A percentile compares a stretch with the other conserved stretches of the same genome.
Evolutionary conservation across 768 basidiomycete species (phyloP).

Genomic region (Kwoniella europaea): DNA sequence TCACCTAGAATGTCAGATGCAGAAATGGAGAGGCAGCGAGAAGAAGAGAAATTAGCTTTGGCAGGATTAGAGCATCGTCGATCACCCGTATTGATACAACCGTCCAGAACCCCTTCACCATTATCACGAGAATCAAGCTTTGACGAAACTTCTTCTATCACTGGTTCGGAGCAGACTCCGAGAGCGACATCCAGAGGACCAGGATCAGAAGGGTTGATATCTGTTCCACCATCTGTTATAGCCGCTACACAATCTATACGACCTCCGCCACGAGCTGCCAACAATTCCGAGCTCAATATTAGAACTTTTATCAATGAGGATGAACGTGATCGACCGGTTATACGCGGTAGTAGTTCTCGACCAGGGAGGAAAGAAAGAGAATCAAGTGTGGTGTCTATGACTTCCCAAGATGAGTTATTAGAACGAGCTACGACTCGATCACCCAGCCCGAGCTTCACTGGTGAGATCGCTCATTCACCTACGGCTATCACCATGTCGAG

Average conservation of each 20-base stretch:
- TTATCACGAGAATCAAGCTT: slow-evolving; percentile 33
- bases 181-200: slow-evolving; percentile 14
- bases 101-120: slow-evolving; percentile 35
- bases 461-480: slow-evolving; percentile 10
- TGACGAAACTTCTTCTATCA: slow-evolving; percentile 16
- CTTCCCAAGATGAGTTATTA: slow-evolving; percentile 39
- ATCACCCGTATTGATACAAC: slow-evolving; percentile 19
- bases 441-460: slow-evolving; percentile 1
- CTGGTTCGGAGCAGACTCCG: slow-evolving; percentile 24
- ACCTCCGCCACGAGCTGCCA: slow-evolving; percentile 37
- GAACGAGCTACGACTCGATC: slow-evolving; percentile 15
- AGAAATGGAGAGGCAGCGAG: slow-evolving; percentile 37
- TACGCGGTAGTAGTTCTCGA: slow-evolving; percentile 4
- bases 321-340: slow-evolving; percentile 31
- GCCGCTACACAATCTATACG: slow-evolving; percentile 36
- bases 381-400: slow-evolving; percentile 33
- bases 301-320: slow-evolving; percentile 24
- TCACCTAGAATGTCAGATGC: slow-evolving; percentile 33
- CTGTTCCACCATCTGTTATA: slow-evolving; percentile 32
- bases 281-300: slow-evolving; percentile 18
- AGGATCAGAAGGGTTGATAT: background rate
- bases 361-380: slow-evolving; percentile 32
- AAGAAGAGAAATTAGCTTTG: slow-evolving; percentile 41
- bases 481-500: slow-evolving; percentile 10
- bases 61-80: slow-evolving; percentile 44